Evolutionary conservation across 345 rosid species (phyloP).

Genomic region (Lepidium sativum): DNA sequence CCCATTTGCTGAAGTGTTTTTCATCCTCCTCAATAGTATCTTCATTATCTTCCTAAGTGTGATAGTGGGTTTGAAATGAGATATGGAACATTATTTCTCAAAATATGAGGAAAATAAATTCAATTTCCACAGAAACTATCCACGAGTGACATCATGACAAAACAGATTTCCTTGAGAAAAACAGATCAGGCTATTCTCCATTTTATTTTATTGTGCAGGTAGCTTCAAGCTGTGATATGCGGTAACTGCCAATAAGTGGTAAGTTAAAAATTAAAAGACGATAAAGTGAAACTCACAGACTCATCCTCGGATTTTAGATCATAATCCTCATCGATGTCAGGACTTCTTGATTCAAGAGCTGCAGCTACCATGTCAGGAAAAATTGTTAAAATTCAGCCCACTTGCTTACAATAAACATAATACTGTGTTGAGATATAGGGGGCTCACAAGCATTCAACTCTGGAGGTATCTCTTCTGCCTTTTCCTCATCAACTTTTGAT

Average conservation of each 20-base stretch:
- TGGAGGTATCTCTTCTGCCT: constrained; percentile 19
- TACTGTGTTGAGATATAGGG: constrained; percentile 7
- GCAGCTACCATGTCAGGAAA: constrained; percentile 15
- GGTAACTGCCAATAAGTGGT: not conserved
- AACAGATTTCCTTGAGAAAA: not conserved
- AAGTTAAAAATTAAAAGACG: not conserved
- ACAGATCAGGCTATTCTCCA: not conserved
- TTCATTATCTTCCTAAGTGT: constrained; percentile 95
- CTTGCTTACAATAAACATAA: constrained; percentile 7
- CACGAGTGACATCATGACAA: not conserved
- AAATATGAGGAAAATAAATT: not conserved
- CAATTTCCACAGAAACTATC: not conserved
- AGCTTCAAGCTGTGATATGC: constrained; percentile 5
- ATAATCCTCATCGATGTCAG: constrained; percentile 68
- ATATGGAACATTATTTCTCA: not conserved
- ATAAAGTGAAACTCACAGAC: constrained; percentile 46
- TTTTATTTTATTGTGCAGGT: not conserved
- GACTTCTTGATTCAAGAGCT: constrained; percentile 37
- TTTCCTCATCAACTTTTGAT: constrained; percentile 30
- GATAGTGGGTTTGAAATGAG: constrained; percentile 17
- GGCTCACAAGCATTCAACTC: constrained; percentile 45
- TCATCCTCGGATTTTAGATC: constrained; percentile 53
- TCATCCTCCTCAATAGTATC: constrained; percentile 92
- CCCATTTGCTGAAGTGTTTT: constrained; percentile 70
- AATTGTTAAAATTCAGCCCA: constrained; percentile 7